phyloP scores from a whole-genome alignment of 495 filamentous ascomycete species.

The Penicillium nucicola region DNA sequence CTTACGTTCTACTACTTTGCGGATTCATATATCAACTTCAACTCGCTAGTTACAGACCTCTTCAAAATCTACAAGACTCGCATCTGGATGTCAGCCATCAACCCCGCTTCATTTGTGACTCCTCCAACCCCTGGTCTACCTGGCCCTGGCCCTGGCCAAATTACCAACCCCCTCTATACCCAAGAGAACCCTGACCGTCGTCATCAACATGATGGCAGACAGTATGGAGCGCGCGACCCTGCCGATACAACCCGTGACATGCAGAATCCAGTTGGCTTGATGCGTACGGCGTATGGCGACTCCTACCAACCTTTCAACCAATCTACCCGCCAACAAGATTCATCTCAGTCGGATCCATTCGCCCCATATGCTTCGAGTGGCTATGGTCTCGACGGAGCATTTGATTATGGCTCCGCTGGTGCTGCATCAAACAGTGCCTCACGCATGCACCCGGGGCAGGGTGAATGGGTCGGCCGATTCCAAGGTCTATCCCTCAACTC shows the following conservation, averaged over 20 bases:
- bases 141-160: constrained; percentile 21
- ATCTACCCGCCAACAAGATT: constrained; percentile 27
- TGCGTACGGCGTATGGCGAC: constrained; percentile 36
- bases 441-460: constrained; percentile 35
- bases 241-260: constrained; percentile 32
- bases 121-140: constrained; percentile 65
- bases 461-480: constrained; percentile 46
- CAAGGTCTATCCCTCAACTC: constrained; percentile 52
- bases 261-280: constrained; percentile 29
- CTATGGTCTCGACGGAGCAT: constrained; percentile 32
- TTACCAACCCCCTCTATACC: constrained; percentile 31
- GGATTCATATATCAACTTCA: constrained; percentile 98
- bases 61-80: constrained; percentile 99
- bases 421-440: constrained; percentile 23
- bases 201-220: constrained; percentile 33
- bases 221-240: constrained; percentile 28
- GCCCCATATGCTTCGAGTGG: constrained; percentile 28
- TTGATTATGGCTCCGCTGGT: constrained; percentile 29
- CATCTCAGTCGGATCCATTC: constrained; percentile 33
- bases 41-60: constrained; percentile 90
- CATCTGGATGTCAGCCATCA: constrained; percentile 99
- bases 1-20: constrained; percentile 98
- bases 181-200: constrained; percentile 34
- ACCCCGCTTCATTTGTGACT: constrained; percentile 94
- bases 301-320: constrained; percentile 37